Evolutionary conservation across 306 rosid genomes (phyloP).

Genomic region (barrel medic (Medicago truncatula)): DNA sequence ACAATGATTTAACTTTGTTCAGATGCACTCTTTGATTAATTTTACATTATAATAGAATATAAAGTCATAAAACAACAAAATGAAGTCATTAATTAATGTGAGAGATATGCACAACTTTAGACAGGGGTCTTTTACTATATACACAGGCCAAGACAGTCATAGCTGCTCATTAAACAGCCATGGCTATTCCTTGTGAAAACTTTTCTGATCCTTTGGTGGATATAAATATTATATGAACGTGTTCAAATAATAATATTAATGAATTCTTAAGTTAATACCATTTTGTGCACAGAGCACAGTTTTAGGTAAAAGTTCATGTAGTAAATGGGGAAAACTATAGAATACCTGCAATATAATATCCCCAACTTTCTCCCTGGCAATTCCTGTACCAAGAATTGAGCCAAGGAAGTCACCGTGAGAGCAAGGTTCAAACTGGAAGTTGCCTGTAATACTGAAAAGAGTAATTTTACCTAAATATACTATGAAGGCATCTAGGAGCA

Average conservation of each 20-base stretch:
- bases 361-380: constrained; percentile 81
- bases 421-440: constrained; percentile 79
- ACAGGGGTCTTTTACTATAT: constrained; percentile 1
- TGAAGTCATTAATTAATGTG: not conserved
- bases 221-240: constrained; percentile 11
- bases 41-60: constrained; percentile 10
- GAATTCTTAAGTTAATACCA: not conserved
- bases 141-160: constrained; percentile 7
- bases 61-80: constrained; percentile 19
- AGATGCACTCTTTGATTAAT: not conserved
- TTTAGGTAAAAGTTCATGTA: constrained; percentile 23
- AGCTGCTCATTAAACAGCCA: constrained; percentile 14
- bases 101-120: constrained; percentile 9
- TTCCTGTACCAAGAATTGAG: constrained; percentile 86
- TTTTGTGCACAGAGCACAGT: not conserved
- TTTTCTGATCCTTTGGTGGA: constrained; percentile 8
- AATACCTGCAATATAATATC: constrained; percentile 86
- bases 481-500: constrained; percentile 23
- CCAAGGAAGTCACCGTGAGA: constrained; percentile 96
- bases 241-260: constrained; percentile 5
- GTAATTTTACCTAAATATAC: constrained; percentile 28
- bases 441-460: constrained; percentile 77
- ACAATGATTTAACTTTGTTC: not conserved
- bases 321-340: not conserved
- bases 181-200: constrained; percentile 9